Evolutionary conservation across 2,329 filamentous ascomycete species (phyloP), one percentile per base, ranked within the genome.

Genomic region (Macrophomina tecta): DNA sequence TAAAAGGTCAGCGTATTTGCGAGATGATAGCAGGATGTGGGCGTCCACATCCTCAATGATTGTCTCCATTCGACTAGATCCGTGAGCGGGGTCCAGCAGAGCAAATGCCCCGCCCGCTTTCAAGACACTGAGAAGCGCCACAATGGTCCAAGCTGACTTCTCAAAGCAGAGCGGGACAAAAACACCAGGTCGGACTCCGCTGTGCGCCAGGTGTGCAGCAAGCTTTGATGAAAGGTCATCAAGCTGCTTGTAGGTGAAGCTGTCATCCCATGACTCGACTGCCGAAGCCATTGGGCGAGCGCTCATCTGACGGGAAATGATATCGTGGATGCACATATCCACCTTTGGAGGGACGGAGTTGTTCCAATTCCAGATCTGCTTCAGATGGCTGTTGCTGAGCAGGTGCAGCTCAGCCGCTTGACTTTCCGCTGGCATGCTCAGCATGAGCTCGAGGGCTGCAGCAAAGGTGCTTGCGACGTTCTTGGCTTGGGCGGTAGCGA

Each of bases 321-420:
- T 3, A 40, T 56, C 34, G 12, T 56, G 53, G 34, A 56, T 56
- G 36, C 53, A 56, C 34, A 56, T 56, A 8, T 82, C 32, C 53
- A 56, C 9, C 18, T 56, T 56, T 5, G 53, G 53, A 42, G 53
- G 53, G 5, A 56, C 53, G 14, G 9, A 49, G 51, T 62, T 53
- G 46, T 64, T 66, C 46, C 56, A 56, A 28, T 8, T 42, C 32
- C 28, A 45, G 55, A 38, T 69, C 49, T 30, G 56, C 40, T 14
- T 46, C 14, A 46, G 28, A 51, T 71, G 65, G 18, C 58, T 46
- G 3, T 65, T 62, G 16, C 56, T 67, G 8, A 68, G 34, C n/a
- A 69, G 12, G 87, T 88, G 0, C 75, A 76, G 4, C 72, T 77
- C 53, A 18, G 18, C 56, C 79, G 81, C 61, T 88, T 85, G 1